phyloP scores from a whole-genome alignment of 2,329 filamentous ascomycete genomes.

The Eurotiales sp. region DNA sequence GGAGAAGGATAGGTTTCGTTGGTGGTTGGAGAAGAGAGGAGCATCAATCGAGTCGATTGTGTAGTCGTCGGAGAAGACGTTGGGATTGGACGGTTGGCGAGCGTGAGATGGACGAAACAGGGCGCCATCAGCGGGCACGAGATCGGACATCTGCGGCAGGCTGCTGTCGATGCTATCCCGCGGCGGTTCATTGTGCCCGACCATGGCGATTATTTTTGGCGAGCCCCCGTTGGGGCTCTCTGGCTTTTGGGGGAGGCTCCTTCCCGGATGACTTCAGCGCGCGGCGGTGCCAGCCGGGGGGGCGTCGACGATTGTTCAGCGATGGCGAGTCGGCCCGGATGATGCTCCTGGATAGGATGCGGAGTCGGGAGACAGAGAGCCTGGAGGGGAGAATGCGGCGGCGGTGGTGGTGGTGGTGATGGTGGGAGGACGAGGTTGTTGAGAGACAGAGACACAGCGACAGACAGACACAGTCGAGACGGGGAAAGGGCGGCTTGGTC shows the following conservation, averaged over 20 bases:
- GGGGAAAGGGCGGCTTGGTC: conserved; percentile 1
- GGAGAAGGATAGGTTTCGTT: conserved; percentile 26
- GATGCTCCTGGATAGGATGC: background rate
- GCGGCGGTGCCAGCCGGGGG: conserved; percentile 9
- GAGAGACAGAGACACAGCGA: background rate
- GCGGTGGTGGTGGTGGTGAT: background rate
- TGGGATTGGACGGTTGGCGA: conserved; percentile 32
- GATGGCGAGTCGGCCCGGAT: background rate
- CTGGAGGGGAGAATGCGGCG: background rate
- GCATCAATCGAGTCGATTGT: conserved; percentile 41
- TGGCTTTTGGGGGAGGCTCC: background rate
- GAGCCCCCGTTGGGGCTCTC: conserved; percentile 22
- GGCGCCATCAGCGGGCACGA: conserved; percentile 13
- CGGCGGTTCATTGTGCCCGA: conserved; percentile 33
- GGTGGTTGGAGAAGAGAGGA: conserved; percentile 29
- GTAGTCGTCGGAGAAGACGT: conserved; percentile 49
- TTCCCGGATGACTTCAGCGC: conserved; percentile 1
- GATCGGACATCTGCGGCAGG: conserved; percentile 10
- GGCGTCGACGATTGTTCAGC: background rate
- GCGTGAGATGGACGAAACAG: conserved; percentile 10
- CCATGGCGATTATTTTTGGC: conserved; percentile 38
- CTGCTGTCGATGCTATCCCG: conserved; percentile 18
- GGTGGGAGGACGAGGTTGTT: background rate
- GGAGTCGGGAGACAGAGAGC: background rate
- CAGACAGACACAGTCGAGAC: too few species aligned